Percentiles rank a stretch among this genome's conserved stretches.
phyloP scores from a whole-genome alignment of 768 basidiomycete species.

The Mycena kentingensis region DNA sequence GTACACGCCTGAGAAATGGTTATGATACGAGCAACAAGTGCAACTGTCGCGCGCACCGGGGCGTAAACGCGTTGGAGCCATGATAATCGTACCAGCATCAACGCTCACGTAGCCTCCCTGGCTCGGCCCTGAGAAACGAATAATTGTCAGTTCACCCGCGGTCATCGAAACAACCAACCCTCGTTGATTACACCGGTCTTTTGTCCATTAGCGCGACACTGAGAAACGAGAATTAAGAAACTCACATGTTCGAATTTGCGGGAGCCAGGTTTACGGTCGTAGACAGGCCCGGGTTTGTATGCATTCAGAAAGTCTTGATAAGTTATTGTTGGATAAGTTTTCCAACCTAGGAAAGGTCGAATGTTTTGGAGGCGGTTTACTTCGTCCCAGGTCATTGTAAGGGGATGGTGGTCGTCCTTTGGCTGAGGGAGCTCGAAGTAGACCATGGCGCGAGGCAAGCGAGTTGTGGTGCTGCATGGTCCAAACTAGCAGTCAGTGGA shows the following conservation, averaged over 20 bases:
- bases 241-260: slow-evolving; percentile 15
- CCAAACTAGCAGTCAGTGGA: too few relatives aligned
- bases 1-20: slow-evolving; percentile 5
- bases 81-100: slow-evolving; percentile 14
- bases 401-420: slow-evolving; percentile 10
- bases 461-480: too few relatives aligned
- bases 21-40: neutral
- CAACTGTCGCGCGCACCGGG: slow-evolving; percentile 3
- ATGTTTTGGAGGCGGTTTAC: slow-evolving; percentile 14
- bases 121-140: slow-evolving; percentile 3
- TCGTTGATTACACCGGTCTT: slow-evolving; percentile 22
- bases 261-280: slow-evolving; percentile 14
- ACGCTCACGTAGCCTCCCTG: slow-evolving; percentile 19
- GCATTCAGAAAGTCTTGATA: slow-evolving; percentile 13
- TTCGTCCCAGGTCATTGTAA: slow-evolving; percentile 16
- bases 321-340: slow-evolving; percentile 5
- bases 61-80: slow-evolving; percentile 15
- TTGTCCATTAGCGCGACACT: neutral
- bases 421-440: slow-evolving; percentile 12
- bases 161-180: neutral
- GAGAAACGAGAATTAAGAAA: neutral
- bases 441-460: neutral
- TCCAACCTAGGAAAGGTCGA: slow-evolving; percentile 17
- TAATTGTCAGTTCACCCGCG: neutral
- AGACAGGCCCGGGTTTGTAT: slow-evolving; percentile 14